Evolutionary conservation across 148 eudicot genomes (phyloP).

Genomic region (Pharnaceum exiguum): DNA sequence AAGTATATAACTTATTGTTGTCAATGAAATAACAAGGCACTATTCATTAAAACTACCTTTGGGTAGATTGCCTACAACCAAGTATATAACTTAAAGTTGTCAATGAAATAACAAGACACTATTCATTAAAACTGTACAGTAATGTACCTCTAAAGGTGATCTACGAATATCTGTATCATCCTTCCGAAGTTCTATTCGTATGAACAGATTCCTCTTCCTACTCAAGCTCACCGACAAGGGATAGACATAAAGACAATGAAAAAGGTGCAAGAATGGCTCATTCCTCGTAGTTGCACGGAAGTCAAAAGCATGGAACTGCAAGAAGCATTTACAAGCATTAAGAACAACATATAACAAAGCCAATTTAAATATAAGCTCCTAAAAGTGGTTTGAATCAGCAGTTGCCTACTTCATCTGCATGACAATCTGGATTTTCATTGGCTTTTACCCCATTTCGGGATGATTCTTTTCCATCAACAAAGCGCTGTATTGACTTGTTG

Average conservation of each 20-base stretch:
- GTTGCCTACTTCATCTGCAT: conserved; percentile 62
- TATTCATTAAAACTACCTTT: no score
- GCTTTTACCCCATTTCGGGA: conserved; percentile 50
- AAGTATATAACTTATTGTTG: conserved; percentile 7
- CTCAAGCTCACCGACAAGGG: conserved; percentile 90
- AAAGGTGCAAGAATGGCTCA: conserved; percentile 96
- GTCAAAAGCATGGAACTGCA: conserved; percentile 97
- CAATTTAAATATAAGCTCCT: neutral
- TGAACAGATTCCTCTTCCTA: conserved; percentile 92
- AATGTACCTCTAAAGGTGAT: conserved; percentile 77
- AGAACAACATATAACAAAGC: no score
- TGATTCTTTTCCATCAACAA: conserved; percentile 44
- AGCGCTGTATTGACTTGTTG: conserved; percentile 34
- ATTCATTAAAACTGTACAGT: neutral
- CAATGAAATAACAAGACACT: neutral
- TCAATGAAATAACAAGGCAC: no score
- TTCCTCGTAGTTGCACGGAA: conserved; percentile 94
- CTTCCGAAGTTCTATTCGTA: conserved; percentile 89
- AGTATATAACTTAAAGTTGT: conserved; percentile 2
- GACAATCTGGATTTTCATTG: conserved; percentile 40
- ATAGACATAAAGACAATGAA: conserved; percentile 96
- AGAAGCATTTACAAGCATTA: conserved; percentile 4
- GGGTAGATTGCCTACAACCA: conserved; percentile 72
- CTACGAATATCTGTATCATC: conserved; percentile 87
- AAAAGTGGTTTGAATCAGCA: neutral